Evolutionary conservation across 2,329 filamentous ascomycete genomes (phyloP), one percentile per base, ranked within the genome.

Genomic region (Apiospora kogelbergensis): DNA sequence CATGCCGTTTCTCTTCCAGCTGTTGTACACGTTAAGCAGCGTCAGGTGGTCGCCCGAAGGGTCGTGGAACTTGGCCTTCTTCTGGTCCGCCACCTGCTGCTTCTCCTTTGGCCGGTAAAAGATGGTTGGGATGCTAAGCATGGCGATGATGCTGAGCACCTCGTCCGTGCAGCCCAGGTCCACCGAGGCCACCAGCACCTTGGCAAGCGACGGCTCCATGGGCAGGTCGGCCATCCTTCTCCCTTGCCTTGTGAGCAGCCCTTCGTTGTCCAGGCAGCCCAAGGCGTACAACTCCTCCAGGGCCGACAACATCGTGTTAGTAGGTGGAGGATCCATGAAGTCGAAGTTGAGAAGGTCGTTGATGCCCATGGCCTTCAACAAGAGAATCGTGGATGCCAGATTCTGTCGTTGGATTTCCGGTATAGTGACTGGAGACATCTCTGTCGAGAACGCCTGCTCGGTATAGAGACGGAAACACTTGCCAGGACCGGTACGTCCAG

Each of bases 281-380:
- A 99, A 84, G 0, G 94, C 94, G 77, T 99, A 99, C 0, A 99
- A 85, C 78, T 98, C 96, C 81, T 99, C 97, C 3, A 99, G 84
- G 0, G 96, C 96, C 65, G 94, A 97, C 72, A 99, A 87, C 94
- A 98, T 98, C 15, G 96, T 98, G 76, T 98, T 98, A 40, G 96
- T 96, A 0, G 96, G 96, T 0, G 96, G 96, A 0, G 96, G 95
- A 76, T 99, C 96, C 95, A 99, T 98, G 76, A 99, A 99, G 81
- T 98, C 95, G 76, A 99, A 99, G 77, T 97, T 94, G 15, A 99
- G 86, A 1, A 99, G 85, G 77, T 99, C 96, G 77, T 99, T 98
- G 80, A 99, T 98, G 3, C 97, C 96, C 94, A 99, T 98, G 0
- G 96, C 96, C 79, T 99, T 99, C 66, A 99, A 88, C 93, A 98